phyloP scores from a whole-genome alignment of 495 filamentous ascomycete genomes.

The Cryomyces minteri region DNA sequence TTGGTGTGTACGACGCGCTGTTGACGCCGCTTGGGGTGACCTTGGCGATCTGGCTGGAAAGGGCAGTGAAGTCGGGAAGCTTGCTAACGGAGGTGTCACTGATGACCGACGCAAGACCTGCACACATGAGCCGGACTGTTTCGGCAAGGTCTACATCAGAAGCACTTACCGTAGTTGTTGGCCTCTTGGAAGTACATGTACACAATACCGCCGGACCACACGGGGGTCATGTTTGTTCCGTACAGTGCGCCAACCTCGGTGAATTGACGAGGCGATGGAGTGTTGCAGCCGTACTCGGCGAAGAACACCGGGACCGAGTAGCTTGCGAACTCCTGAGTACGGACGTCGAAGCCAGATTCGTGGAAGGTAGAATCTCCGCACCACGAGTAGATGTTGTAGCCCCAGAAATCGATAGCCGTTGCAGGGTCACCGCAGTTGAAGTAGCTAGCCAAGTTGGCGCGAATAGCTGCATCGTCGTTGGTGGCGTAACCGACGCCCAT shows the following conservation, averaged over 20 bases:
- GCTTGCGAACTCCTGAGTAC: constrained; percentile 65
- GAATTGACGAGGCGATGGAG: constrained; percentile 53
- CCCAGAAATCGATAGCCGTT: constrained; percentile 80
- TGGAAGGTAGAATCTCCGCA: constrained; percentile 64
- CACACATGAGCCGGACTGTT: neutral
- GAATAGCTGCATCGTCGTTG: constrained; percentile 72
- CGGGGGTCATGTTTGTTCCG: constrained; percentile 56
- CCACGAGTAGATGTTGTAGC: constrained; percentile 99
- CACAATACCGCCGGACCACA: constrained; percentile 88
- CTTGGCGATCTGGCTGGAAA: constrained; percentile 49
- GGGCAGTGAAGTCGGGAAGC: constrained; percentile 54
- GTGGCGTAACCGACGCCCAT: constrained; percentile 92
- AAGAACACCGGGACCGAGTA: constrained; percentile 93
- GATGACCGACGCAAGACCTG: constrained; percentile 52
- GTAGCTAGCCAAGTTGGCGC: constrained; percentile 62
- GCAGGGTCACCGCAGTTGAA: constrained; percentile 66
- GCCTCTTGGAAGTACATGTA: constrained; percentile 94
- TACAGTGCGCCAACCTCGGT: constrained; percentile 77
- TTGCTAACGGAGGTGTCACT: constrained; percentile 35
- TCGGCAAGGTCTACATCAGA: neutral
- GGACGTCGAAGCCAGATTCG: constrained; percentile 56
- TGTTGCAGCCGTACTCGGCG: constrained; percentile 94
- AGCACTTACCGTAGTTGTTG: constrained; percentile 63
- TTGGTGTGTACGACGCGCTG: constrained; percentile 51
- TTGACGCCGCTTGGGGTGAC: constrained; percentile 47